Percentiles rank a stretch among this genome's conserved stretches.
Evolutionary conservation across 306 rosid genomes (phyloP).

Genomic region (Cicer bijugum): DNA sequence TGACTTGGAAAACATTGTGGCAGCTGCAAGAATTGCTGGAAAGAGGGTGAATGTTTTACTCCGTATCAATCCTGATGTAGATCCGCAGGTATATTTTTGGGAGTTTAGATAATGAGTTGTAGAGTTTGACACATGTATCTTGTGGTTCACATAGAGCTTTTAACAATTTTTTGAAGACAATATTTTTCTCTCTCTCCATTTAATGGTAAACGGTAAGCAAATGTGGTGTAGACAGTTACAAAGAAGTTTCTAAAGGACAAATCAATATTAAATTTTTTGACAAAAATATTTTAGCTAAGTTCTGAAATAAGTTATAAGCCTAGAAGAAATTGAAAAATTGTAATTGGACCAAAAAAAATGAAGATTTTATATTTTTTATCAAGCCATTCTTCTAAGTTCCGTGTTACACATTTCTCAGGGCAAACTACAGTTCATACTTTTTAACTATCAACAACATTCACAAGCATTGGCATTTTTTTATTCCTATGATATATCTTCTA

Average conservation of each 20-base stretch:
- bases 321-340: conserved; percentile 17
- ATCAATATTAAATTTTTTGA: conserved; percentile 10
- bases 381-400: conserved; percentile 6
- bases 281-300: conserved; percentile 1
- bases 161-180: not conserved
- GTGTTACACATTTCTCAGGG: conserved; percentile 6
- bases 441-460: not conserved
- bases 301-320: not conserved
- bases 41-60: conserved; percentile 81
- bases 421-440: conserved; percentile 20
- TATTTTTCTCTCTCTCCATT: not conserved
- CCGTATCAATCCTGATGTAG: conserved; percentile 91
- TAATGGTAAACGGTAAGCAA: conserved; percentile 8
- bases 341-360: not conserved
- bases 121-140: conserved; percentile 5
- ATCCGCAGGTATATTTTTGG: conserved; percentile 72
- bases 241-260: not conserved
- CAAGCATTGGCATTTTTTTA: not conserved
- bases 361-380: not conserved
- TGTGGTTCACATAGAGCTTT: conserved; percentile 23
- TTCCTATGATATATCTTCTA: conserved; percentile 16
- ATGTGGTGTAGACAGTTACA: not conserved
- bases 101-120: not conserved
- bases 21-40: conserved; percentile 76
- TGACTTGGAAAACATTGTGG: conserved; percentile 85